These are phyloP conservation scores for Pythium oligandrum DNA, from an alignment of 352 stramenopile species.

Conservation along the genomic window DNA sequence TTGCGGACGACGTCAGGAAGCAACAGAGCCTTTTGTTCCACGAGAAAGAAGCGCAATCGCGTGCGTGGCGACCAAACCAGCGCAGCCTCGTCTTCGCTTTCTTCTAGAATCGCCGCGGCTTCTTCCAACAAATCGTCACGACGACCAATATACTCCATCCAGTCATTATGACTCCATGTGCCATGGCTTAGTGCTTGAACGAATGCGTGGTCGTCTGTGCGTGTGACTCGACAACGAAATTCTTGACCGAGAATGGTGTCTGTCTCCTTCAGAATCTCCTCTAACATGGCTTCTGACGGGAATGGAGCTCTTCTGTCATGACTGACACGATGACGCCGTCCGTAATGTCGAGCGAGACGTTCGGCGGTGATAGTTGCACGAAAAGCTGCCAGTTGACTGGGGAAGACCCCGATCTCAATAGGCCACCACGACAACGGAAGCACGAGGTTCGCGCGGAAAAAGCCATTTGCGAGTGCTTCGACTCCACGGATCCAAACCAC, in stretches of 20 bases:
- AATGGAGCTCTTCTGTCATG: constrained; percentile 14
- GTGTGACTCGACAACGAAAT: constrained; percentile 34
- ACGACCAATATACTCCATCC: constrained; percentile 41
- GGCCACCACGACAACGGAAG: constrained; percentile 35
- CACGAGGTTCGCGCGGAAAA: constrained; percentile 46
- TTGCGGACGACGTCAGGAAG: constrained; percentile 33
- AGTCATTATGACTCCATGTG: constrained; percentile 34
- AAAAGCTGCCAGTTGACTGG: constrained; percentile 45
- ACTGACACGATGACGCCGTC: constrained; percentile 11
- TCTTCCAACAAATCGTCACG: constrained; percentile 42
- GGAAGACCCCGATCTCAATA: constrained; percentile 44
- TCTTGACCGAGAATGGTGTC: constrained; percentile 32
- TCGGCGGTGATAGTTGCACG: constrained; percentile 60
- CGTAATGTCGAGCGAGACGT: constrained; percentile 33
- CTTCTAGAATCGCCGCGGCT: constrained; percentile 21
- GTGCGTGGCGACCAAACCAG: constrained; percentile 33
- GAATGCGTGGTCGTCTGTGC: constrained; percentile 34
- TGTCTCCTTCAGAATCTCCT: constrained; percentile 47
- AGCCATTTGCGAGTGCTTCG: constrained; percentile 54
- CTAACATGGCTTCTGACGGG: constrained; percentile 30
- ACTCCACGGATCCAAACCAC: constrained; percentile 69
- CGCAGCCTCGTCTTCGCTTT: constrained; percentile 1
- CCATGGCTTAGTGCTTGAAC: constrained; percentile 27
- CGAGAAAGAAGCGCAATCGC: constrained; percentile 49
- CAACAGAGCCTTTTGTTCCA: constrained; percentile 36